Base-by-base conservation (phyloP, 257 asterid species). In the Euphrasia confusa region DNA sequence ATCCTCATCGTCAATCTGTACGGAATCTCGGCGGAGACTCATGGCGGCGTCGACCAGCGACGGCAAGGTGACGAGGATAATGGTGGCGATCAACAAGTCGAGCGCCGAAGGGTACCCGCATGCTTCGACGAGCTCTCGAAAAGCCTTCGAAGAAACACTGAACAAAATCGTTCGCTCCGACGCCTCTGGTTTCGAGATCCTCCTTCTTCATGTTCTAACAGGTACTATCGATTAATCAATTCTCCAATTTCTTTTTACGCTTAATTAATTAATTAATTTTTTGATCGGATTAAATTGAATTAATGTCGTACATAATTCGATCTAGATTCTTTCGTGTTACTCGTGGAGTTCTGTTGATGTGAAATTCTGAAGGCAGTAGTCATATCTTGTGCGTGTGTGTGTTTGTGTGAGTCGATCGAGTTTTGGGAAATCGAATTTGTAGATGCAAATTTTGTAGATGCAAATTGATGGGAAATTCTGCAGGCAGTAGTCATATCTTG, bases 141-240 rank as follows among this genome's bases (percentile, higher is more conserved):
- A 85, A 57, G 97, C 97, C 6, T 90, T 90, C 69, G 88, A 86
- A 2, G 87, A 95, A 95, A 78, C 86, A 64, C 60, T 89, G 68
- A 74, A 74, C 53, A 87, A 87, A 75, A 78, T 89, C 65, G 60
- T 87, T 54, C 90, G 95, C 64, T 54, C 81, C 58, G 83, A 89
- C 68, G 74, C 86, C 42, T 65, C 81, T 73, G 89, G 49, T 32
- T 89, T 84, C 78, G 81, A 83, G 54, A 76, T 89, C 42, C 82
- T 84, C 17, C 71, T 89, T 56, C 78, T 87, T 61, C 97, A 87
- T 63, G 95, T 84, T 54, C 88, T 83, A 78, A 91, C 84, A 74
- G 94, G 87, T 28, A 94, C 95, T 78, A 71, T 14, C 18, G 9
- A 48, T 48, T 48, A 14, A 4, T 47, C n/a, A 10, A 47, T 47